Percentiles rank a stretch among this genome's conserved stretches.
Evolutionary conservation across 2,329 filamentous ascomycete genomes (phyloP).

Genomic region (Penicillium sp.): DNA sequence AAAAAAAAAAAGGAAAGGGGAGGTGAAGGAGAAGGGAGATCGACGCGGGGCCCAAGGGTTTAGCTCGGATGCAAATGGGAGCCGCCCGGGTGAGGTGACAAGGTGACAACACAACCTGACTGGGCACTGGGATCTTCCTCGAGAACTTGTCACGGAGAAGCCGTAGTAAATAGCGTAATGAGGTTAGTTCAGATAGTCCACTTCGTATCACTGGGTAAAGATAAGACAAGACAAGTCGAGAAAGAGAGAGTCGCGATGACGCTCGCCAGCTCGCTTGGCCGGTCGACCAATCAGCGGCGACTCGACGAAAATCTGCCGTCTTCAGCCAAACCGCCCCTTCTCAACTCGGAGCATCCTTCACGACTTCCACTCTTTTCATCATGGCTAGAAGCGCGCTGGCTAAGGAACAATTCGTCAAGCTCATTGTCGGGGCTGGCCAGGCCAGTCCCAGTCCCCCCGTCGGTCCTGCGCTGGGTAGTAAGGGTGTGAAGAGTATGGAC

Average conservation of each 20-base stretch:
- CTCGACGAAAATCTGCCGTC: conserved; percentile 27
- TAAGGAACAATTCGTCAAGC: conserved; percentile 83
- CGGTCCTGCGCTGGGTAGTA: conserved; percentile 92
- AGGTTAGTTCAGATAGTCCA: too few relatives aligned
- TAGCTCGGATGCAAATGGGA: conserved; percentile 31
- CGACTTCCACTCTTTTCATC: conserved; percentile 19
- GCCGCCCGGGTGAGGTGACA: conserved; percentile 1
- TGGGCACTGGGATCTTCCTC: too few relatives aligned
- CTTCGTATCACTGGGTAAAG: too few relatives aligned
- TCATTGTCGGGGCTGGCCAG: conserved; percentile 95
- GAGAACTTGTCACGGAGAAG: too few relatives aligned
- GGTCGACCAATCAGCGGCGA: conserved; percentile 23
- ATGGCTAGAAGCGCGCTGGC: conserved; percentile 59
- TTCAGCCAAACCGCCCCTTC: conserved; percentile 10
- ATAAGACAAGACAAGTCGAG: not conserved
- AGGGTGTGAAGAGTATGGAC: conserved; percentile 99
- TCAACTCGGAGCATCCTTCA: not conserved
- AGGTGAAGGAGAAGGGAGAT: conserved; percentile 34
- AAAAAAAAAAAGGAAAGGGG: conserved; percentile 22
- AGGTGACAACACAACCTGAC: too few relatives aligned
- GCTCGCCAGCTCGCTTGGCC: conserved; percentile 26
- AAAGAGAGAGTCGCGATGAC: conserved; percentile 20
- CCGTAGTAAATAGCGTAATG: too few relatives aligned
- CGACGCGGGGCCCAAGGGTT: conserved; percentile 38
- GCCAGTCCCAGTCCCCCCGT: conserved; percentile 94